Evolutionary conservation across 176 grass and related monocot species (phyloP).

Genomic region (Elymus sibiricus): DNA sequence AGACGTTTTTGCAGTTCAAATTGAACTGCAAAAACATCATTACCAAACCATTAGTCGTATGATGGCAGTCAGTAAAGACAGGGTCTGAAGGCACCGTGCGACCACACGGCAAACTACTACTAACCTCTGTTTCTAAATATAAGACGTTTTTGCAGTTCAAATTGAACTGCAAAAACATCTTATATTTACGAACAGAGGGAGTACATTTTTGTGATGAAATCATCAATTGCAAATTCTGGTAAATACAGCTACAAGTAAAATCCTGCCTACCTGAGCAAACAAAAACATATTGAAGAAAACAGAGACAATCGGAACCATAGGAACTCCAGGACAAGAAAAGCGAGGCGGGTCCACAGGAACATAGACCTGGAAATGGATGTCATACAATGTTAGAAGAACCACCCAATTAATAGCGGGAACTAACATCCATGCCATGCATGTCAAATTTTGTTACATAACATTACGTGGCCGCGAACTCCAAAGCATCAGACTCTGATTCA

Average conservation of each 20-base stretch:
- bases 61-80: background rate
- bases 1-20: no score
- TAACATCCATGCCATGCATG: background rate
- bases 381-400: conserved; percentile 6
- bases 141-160: no score
- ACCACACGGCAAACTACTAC: background rate
- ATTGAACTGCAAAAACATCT: no score
- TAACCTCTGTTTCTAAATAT: no score
- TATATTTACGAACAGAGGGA: no score
- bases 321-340: conserved; percentile 90
- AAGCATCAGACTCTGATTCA: background rate
- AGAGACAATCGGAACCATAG: conserved; percentile 68
- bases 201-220: background rate
- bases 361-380: conserved; percentile 52
- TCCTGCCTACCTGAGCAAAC: conserved; percentile 66
- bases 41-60: background rate
- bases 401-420: background rate
- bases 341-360: conserved; percentile 53
- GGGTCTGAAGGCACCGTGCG: background rate
- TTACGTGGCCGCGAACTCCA: background rate
- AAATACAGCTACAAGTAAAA: background rate
- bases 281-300: conserved; percentile 96
- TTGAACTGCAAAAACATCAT: no score
- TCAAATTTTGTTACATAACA: background rate
- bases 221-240: background rate